These are phyloP conservation scores for Pascua guehoae DNA, from an alignment of 1,284 basidiomycete species.

Conservation along the genomic window DNA sequence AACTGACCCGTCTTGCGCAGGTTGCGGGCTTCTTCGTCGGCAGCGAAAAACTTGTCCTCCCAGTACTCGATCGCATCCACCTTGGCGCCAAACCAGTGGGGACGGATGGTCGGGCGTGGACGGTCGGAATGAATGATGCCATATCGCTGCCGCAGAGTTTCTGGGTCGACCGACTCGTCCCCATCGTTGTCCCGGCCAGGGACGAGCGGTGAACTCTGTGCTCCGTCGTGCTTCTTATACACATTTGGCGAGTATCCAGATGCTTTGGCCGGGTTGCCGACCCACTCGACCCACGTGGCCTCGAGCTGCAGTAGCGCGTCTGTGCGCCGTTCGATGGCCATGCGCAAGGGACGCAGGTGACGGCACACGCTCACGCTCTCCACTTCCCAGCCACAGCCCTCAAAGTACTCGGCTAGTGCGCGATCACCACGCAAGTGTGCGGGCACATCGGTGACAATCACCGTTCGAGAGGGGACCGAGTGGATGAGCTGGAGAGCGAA, in stretches of 20 bases:
- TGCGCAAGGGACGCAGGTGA: slow-evolving; percentile 70
- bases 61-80: slow-evolving; percentile 84
- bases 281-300: slow-evolving; percentile 77
- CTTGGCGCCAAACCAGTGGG: slow-evolving; percentile 49
- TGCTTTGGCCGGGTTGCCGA: slow-evolving; percentile 81
- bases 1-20: slow-evolving; percentile 57
- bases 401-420: slow-evolving; percentile 88
- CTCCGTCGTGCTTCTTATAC: slow-evolving; percentile 37
- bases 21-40: slow-evolving; percentile 64
- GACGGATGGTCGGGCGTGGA: slow-evolving; percentile 35
- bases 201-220: slow-evolving; percentile 34
- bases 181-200: slow-evolving; percentile 51
- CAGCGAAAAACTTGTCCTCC: slow-evolving; percentile 68
- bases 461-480: slow-evolving; percentile 87
- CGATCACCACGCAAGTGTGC: slow-evolving; percentile 76
- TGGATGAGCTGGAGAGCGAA: slow-evolving; percentile 92
- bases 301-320: slow-evolving; percentile 74
- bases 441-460: slow-evolving; percentile 81
- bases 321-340: slow-evolving; percentile 71
- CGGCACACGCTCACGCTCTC: slow-evolving; percentile 76
- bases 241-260: slow-evolving; percentile 37
- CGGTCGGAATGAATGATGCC: slow-evolving; percentile 29
- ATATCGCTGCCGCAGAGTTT: slow-evolving; percentile 16
- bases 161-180: slow-evolving; percentile 8
- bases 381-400: slow-evolving; percentile 56